Evolutionary conservation across 2,329 filamentous ascomycete species (phyloP), one percentile per base, ranked within the genome.

Genomic region (Knufia petricola): DNA sequence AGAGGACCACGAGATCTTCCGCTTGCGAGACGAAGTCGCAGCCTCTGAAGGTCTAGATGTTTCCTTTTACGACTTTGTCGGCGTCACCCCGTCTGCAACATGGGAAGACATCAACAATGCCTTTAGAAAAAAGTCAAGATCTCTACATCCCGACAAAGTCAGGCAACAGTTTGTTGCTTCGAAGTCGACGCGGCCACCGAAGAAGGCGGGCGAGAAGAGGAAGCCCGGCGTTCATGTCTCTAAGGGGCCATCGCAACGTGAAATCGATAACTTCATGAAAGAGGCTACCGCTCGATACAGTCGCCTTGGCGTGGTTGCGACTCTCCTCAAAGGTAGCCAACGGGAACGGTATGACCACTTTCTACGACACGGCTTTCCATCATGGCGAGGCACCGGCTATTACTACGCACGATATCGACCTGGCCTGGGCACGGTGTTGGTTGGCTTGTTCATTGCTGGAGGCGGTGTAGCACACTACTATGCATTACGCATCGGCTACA

Each of bases 1-100:
- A 68, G 87, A 94, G 76, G 92, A 98, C 69, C 87, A 94, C 64
- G 92, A 98, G 70, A 96, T 98, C 71, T 98, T 98, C 73, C 85
- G 88, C 60, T 76, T 98, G 54, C 84, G 84, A 62, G 88, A 95
- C 70, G 92, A 96, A 65, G 78, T 98, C 49, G 71, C 78, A 52
- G 69, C 79, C 38, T 73, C 81, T 56, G 86, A 95, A 66, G 88
- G 92, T 50, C 61, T 74, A 45, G 82, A 85, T 54, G 77, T 87
- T 52, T 92, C 86, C 59, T 98, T 98, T 69, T 98, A 98, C 78
- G 74, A 94, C 64, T 92, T 95, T 69, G 74, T 98, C 54, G 88
- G 84, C 61, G 77, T 95, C 56, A 73, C 76, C 44, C 73, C 80
- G 51, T 76, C 75, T 50, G 90, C 88, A 52, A 84, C 76, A 59